Conservation (phyloP, 495 filamentous ascomycete genomes). For the Bombardia bombarda region DNA sequence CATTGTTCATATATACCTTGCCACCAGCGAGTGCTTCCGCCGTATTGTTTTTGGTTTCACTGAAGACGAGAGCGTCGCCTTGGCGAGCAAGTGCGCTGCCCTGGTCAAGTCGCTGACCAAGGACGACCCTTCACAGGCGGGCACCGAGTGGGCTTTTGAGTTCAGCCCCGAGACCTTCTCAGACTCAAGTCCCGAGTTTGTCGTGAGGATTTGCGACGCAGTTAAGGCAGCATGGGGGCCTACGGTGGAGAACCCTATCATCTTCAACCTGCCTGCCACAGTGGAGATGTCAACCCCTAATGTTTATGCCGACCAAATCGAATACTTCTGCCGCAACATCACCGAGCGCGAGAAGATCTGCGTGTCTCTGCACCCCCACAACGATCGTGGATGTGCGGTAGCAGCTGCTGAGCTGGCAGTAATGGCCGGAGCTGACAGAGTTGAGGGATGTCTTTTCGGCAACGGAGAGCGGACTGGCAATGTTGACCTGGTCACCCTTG, state of each 20-base stretch:
- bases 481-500: slow-evolving; percentile 91
- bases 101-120: slow-evolving; percentile 88
- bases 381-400: slow-evolving; percentile 85
- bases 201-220: slow-evolving; percentile 79
- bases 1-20: slow-evolving; percentile 94
- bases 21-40: slow-evolving; percentile 89
- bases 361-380: slow-evolving; percentile 86
- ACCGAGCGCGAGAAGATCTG: slow-evolving; percentile 74
- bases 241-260: slow-evolving; percentile 71
- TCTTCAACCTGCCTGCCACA: slow-evolving; percentile 96
- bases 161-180: slow-evolving; percentile 97
- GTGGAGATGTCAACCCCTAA: slow-evolving; percentile 96
- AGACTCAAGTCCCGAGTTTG: slow-evolving; percentile 79
- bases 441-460: slow-evolving; percentile 92
- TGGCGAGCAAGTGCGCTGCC: slow-evolving; percentile 81
- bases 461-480: slow-evolving; percentile 96
- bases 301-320: slow-evolving; percentile 92
- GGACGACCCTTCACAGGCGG: slow-evolving; percentile 70
- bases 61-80: slow-evolving; percentile 70
- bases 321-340: slow-evolving; percentile 85
- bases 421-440: slow-evolving; percentile 94
- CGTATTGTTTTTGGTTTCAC: slow-evolving; percentile 82
- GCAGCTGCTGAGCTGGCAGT: slow-evolving; percentile 83
- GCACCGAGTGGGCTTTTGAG: slow-evolving; percentile 88
- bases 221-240: slow-evolving; percentile 96